Percentiles rank a stretch among this genome's conserved stretches.
Conservation (phyloP, 495 filamentous ascomycete species). For the Daldinia decipiens region DNA sequence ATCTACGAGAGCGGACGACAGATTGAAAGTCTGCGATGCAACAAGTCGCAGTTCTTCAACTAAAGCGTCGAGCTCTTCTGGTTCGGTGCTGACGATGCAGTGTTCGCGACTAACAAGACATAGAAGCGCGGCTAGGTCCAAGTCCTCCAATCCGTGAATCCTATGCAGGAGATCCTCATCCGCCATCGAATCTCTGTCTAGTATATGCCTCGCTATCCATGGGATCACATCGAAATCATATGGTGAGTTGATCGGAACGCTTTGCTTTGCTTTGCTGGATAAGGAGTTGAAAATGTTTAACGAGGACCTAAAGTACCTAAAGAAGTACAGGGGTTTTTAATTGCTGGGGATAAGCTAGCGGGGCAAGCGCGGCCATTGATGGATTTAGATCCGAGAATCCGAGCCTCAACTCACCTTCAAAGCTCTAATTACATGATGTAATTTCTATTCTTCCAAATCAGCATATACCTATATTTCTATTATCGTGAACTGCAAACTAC, state of each 20-base stretch:
- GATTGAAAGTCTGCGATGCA: slow-evolving; percentile 74
- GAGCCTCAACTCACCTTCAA: neutral
- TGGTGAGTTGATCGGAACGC: neutral
- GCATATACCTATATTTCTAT: neutral
- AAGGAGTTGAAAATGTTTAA: neutral
- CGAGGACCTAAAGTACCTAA: neutral
- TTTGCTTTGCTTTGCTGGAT: neutral
- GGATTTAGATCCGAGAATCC: neutral
- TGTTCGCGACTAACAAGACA: slow-evolving; percentile 83
- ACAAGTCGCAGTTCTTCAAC: slow-evolving; percentile 79
- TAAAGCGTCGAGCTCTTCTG: slow-evolving; percentile 68
- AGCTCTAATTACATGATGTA: neutral
- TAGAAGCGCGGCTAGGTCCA: slow-evolving; percentile 86
- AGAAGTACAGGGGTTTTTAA: neutral
- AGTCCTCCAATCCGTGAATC: slow-evolving; percentile 80
- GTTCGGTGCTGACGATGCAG: slow-evolving; percentile 82
- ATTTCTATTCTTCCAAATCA: neutral
- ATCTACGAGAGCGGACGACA: slow-evolving; percentile 72
- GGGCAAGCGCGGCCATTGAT: neutral
- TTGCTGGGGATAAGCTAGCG: neutral
- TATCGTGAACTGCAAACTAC: neutral
- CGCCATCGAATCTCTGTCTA: slow-evolving; percentile 63
- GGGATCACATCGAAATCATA: slow-evolving; percentile 21
- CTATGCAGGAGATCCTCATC: slow-evolving; percentile 66
- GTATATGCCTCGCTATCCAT: slow-evolving; percentile 27